Evolutionary conservation across 1,284 basidiomycete species (phyloP).

Genomic region (Ceraceosorus guamensis): DNA sequence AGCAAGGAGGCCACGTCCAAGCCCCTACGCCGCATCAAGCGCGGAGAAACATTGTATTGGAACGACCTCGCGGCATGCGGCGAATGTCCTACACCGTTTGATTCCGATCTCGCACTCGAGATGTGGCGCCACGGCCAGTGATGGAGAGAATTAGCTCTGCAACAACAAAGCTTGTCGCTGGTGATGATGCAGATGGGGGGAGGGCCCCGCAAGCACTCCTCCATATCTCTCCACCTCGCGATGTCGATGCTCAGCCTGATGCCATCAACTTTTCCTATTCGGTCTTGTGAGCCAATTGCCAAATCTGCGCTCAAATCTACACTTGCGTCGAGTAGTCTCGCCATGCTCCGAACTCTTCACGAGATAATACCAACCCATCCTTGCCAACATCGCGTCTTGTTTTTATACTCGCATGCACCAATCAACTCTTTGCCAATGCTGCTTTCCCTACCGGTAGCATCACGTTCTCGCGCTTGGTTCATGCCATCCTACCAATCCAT

Average conservation of each 20-base stretch:
- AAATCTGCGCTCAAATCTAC: not conserved
- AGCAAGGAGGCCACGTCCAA: not conserved
- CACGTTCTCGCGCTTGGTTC: too few relatives aligned
- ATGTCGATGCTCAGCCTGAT: too few relatives aligned
- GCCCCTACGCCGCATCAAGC: constrained; percentile 49
- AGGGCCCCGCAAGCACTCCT: too few relatives aligned
- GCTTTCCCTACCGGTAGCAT: not conserved
- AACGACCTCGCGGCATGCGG: constrained; percentile 66
- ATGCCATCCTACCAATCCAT: too few relatives aligned
- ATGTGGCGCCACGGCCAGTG: constrained; percentile 2
- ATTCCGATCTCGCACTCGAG: constrained; percentile 30
- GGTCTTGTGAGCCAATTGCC: constrained; percentile 1
- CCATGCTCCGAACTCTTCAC: not conserved
- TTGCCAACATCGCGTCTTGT: not conserved
- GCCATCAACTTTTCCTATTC: too few relatives aligned
- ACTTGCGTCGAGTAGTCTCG: not conserved
- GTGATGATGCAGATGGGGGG: too few relatives aligned
- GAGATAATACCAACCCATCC: not conserved
- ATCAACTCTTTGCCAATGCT: not conserved
- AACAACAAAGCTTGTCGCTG: too few relatives aligned
- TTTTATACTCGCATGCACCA: not conserved
- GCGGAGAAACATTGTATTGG: constrained; percentile 69
- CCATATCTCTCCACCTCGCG: too few relatives aligned
- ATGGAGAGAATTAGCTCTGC: too few relatives aligned
- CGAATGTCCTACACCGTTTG: constrained; percentile 52